These are phyloP conservation scores for Rubia yunnanensis DNA, from an alignment of 257 asterid genomes.

Conservation along the genomic window DNA sequence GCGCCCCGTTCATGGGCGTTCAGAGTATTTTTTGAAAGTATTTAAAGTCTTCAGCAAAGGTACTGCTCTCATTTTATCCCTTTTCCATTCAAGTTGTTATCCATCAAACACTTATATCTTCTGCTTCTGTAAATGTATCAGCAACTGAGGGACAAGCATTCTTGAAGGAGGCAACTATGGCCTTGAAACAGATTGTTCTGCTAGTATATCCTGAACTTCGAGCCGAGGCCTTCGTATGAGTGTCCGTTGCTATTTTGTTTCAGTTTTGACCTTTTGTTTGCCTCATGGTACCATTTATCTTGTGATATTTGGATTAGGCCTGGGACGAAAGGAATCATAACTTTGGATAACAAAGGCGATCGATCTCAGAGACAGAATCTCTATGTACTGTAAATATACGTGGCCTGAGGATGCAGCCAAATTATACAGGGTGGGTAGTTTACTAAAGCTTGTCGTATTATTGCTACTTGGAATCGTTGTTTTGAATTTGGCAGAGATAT, in stretches of 20 bases:
- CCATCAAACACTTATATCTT: background rate
- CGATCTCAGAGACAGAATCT: background rate
- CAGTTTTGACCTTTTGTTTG: background rate
- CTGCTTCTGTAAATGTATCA: constrained; percentile 27
- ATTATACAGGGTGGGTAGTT: background rate
- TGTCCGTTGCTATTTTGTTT: background rate
- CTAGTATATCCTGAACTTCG: constrained; percentile 65
- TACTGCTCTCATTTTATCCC: constrained; percentile 14
- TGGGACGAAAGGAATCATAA: background rate
- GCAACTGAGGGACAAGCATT: constrained; percentile 60
- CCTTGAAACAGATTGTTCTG: constrained; percentile 62
- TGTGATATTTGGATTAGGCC: background rate
- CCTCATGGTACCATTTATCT: no score
- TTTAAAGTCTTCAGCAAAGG: constrained; percentile 52
- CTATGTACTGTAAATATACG: background rate
- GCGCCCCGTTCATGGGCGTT: constrained; percentile 73
- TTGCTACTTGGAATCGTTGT: background rate
- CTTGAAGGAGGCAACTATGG: constrained; percentile 49
- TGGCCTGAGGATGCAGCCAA: background rate
- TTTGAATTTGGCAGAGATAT: no score
- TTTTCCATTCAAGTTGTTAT: background rate
- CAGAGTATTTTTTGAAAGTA: constrained; percentile 74
- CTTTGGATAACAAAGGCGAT: background rate
- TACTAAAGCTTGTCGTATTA: background rate
- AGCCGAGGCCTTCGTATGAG: constrained; percentile 33